phyloP scores from a whole-genome alignment of 495 filamentous ascomycete species.

The Neurospora africana region DNA sequence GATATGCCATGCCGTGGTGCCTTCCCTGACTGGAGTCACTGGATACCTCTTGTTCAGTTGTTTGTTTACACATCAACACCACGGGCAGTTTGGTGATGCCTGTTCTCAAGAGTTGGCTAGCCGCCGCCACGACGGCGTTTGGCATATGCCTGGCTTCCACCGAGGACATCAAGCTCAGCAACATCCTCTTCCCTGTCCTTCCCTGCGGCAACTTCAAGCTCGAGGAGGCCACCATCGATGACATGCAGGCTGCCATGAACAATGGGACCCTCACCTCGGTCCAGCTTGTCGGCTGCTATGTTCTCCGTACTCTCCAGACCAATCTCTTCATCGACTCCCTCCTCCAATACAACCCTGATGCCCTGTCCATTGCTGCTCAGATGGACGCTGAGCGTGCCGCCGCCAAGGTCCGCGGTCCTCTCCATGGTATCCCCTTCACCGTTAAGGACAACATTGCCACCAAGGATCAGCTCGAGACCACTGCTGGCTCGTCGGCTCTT shows the following conservation, averaged over 20 bases:
- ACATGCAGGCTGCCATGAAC: conserved; percentile 32
- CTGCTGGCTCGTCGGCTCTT: conserved; percentile 41
- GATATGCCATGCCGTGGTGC: too few relatives aligned
- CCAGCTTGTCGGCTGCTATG: conserved; percentile 39
- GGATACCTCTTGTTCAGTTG: neutral
- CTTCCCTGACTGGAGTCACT: too few relatives aligned
- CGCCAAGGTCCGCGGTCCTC: conserved; percentile 45
- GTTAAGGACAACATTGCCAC: conserved; percentile 48
- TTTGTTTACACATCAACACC: neutral
- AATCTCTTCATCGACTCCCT: conserved; percentile 47
- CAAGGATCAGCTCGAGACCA: conserved; percentile 38
- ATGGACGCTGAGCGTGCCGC: conserved; percentile 48
- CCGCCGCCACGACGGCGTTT: neutral
- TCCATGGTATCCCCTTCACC: conserved; percentile 65
- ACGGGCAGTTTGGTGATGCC: too few relatives aligned
- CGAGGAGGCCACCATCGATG: conserved; percentile 44
- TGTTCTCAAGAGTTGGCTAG: neutral
- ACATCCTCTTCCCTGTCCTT: conserved; percentile 41
- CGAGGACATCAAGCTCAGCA: neutral
- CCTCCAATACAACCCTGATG: conserved; percentile 52
- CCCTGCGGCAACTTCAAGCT: conserved; percentile 48
- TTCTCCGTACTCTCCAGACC: conserved; percentile 44
- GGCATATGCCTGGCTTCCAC: neutral
- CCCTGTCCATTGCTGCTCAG: conserved; percentile 36
- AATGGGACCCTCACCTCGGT: conserved; percentile 30